Evolutionary conservation across 805 yeast species (phyloP).

Genomic region (Saturnispora galanensis): DNA sequence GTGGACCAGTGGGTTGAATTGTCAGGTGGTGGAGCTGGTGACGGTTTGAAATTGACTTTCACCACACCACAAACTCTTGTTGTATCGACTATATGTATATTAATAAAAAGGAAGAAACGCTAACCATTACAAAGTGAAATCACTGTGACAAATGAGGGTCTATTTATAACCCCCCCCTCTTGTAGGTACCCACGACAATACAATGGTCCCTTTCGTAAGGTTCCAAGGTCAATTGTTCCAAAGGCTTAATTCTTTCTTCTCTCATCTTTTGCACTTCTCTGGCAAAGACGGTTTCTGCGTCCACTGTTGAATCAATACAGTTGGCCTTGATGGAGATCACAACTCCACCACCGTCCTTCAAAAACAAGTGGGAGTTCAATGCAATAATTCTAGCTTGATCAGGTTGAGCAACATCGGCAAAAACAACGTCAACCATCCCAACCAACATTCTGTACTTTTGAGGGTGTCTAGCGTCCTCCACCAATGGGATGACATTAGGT

Average conservation of each 20-base stretch:
- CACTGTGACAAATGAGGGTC: background rate
- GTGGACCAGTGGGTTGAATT: too few species aligned
- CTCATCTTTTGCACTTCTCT: conserved; percentile 98
- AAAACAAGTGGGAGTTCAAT: conserved; percentile 93
- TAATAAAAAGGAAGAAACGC: too few species aligned
- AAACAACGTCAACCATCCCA: conserved; percentile 97
- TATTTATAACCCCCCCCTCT: conserved; percentile 68
- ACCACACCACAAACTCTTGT: too few species aligned
- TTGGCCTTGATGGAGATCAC: conserved; percentile 98
- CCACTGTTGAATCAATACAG: conserved; percentile 99
- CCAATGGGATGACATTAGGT: conserved; percentile 97
- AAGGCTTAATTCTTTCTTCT: conserved; percentile 97
- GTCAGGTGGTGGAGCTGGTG: too few species aligned
- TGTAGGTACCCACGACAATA: conserved; percentile 94
- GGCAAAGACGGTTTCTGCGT: conserved; percentile 98
- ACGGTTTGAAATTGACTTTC: too few species aligned
- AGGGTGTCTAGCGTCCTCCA: conserved; percentile 99
- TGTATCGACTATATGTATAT: too few species aligned
- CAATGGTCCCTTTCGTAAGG: conserved; percentile 99
- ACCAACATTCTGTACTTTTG: conserved; percentile 98
- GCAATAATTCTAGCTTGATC: conserved; percentile 99
- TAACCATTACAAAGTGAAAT: too few species aligned
- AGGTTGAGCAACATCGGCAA: conserved; percentile 99
- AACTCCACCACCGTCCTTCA: conserved; percentile 97
- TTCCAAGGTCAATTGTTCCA: conserved; percentile 97